phyloP scores from a whole-genome alignment of 768 basidiomycete species.

The Boletus sp. region DNA sequence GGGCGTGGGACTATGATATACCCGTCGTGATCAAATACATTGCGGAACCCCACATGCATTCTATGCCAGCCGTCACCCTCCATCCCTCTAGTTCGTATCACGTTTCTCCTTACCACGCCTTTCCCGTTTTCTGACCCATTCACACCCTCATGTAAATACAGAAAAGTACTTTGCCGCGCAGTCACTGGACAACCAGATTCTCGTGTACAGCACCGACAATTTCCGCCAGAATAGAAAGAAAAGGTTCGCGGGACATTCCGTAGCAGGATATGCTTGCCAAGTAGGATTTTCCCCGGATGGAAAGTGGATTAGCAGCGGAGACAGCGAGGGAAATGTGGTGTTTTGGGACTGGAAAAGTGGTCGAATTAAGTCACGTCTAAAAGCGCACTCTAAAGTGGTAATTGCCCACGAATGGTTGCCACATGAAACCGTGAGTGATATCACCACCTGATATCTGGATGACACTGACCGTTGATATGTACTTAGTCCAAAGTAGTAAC shows the following conservation, averaged over 20 bases:
- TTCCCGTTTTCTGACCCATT: constrained; percentile 17
- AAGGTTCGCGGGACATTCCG: constrained; percentile 94
- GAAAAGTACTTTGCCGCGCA: constrained; percentile 98
- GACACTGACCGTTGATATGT: constrained; percentile 17
- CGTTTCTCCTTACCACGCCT: constrained; percentile 1
- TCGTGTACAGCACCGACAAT: constrained; percentile 96
- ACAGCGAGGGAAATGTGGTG: constrained; percentile 90
- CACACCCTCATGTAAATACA: constrained; percentile 24
- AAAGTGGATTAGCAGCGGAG: constrained; percentile 96
- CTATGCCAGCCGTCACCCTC: constrained; percentile 96
- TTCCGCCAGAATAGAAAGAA: constrained; percentile 99
- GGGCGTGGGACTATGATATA: constrained; percentile 99
- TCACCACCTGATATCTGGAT: neutral
- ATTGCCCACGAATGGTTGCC: constrained; percentile 98
- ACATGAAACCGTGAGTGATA: constrained; percentile 82
- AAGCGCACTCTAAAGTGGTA: constrained; percentile 93
- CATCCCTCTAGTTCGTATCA: constrained; percentile 85
- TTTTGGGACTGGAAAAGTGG: constrained; percentile 99
- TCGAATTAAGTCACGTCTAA: constrained; percentile 85
- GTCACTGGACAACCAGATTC: constrained; percentile 96
- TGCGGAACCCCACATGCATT: constrained; percentile 99
- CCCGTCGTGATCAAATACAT: constrained; percentile 99
- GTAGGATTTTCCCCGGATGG: constrained; percentile 98
- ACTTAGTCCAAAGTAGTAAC: constrained; percentile 99
- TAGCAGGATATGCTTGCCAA: constrained; percentile 96